These are phyloP conservation scores for Polytrichum formosum DNA, from an alignment of 225 moss, liverwort and hornwort genomes.

Conservation along the genomic window DNA sequence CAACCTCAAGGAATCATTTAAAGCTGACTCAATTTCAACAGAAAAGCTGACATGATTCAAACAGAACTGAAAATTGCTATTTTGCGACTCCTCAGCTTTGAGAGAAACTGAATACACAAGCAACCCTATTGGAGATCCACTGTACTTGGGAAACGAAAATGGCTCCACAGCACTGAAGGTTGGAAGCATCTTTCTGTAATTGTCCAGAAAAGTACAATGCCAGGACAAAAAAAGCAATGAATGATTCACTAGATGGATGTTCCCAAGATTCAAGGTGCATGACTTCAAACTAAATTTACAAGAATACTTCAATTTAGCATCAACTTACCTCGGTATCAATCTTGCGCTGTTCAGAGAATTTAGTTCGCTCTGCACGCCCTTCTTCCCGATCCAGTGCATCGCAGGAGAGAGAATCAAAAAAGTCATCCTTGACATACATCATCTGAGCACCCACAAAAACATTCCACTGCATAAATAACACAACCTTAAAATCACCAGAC, in stretches of 20 bases:
- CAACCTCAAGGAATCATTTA: neutral
- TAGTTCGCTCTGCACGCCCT: slow-evolving; percentile 79
- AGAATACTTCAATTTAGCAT: neutral
- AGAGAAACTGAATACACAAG: neutral
- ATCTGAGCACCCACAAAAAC: slow-evolving; percentile 34
- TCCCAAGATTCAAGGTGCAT: neutral
- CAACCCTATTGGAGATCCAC: too few species aligned
- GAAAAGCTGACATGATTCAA: too few species aligned
- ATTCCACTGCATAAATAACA: too few species aligned
- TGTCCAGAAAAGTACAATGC: neutral
- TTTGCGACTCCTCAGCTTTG: neutral
- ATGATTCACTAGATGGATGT: neutral
- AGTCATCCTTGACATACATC: slow-evolving; percentile 87
- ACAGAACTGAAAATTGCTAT: neutral
- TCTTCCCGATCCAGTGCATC: slow-evolving; percentile 86
- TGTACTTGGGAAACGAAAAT: neutral
- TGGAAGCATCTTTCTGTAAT: neutral
- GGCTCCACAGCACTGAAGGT: neutral
- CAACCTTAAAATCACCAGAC: too few species aligned
- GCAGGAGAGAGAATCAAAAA: slow-evolving; percentile 94
- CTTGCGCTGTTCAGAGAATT: slow-evolving; percentile 95
- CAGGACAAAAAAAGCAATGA: neutral
- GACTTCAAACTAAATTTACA: neutral
- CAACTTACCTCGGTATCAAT: slow-evolving; percentile 88
- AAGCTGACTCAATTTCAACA: too few species aligned